Percentiles rank a stretch among this genome's conserved stretches.
phyloP scores from a whole-genome alignment of 257 asterid genomes.

The Solanum okadae region DNA sequence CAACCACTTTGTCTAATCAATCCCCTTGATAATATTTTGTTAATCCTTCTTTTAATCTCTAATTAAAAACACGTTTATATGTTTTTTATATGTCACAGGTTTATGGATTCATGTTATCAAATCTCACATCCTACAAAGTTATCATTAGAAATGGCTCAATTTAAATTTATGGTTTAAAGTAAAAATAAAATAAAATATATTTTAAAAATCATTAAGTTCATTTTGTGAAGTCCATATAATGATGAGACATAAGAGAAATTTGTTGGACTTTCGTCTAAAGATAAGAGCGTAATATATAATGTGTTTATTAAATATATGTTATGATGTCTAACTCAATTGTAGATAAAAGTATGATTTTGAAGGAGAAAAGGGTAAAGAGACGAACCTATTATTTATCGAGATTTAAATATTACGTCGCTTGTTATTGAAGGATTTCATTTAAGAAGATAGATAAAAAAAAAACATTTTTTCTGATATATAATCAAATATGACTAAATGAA shows the following conservation, averaged over 20 bases:
- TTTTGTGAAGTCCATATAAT: too few relatives aligned
- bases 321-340: fast-evolving
- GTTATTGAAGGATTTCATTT: background rate
- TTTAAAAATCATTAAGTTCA: too few relatives aligned
- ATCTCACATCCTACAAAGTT: too few relatives aligned
- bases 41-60: background rate
- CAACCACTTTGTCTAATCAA: background rate
- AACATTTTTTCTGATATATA: too few relatives aligned
- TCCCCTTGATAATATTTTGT: background rate
- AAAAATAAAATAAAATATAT: too few relatives aligned
- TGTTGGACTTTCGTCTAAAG: background rate
- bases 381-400: background rate
- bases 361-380: background rate
- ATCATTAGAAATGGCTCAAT: too few relatives aligned
- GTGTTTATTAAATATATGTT: fast-evolving
- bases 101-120: background rate
- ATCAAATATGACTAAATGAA: too few relatives aligned
- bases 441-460: background rate
- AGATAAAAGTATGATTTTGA: background rate
- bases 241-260: too few relatives aligned
- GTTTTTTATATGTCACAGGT: background rate
- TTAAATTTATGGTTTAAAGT: too few relatives aligned
- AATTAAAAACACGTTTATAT: background rate
- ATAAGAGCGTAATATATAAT: background rate
- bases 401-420: background rate